Percentiles rank a stretch among this genome's conserved stretches.
These are phyloP conservation scores for Phytopythium aichiense DNA, from an alignment of 352 stramenopile species.

Conservation along the genomic window DNA sequence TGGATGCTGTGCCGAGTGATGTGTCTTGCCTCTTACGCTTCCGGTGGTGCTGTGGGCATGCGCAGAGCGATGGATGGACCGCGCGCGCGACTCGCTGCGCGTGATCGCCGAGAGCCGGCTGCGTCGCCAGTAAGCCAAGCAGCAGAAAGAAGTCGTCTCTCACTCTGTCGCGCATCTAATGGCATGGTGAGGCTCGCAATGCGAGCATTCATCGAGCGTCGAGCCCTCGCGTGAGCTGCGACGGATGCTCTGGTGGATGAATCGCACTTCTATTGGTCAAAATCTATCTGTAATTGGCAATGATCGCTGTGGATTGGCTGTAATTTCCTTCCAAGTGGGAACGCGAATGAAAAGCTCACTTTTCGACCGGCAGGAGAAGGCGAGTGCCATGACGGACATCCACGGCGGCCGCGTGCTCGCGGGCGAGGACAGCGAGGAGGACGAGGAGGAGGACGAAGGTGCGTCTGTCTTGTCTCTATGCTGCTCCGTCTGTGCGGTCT, in stretches of 20 bases:
- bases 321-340: slow-evolving; percentile 4
- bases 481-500: neutral
- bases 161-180: slow-evolving; percentile 4
- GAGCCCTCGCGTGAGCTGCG: too few species aligned
- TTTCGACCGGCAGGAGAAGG: neutral
- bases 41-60: slow-evolving; percentile 1
- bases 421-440: slow-evolving; percentile 78
- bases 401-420: slow-evolving; percentile 62
- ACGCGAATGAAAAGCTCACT: neutral
- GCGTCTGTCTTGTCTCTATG: slow-evolving; percentile 7
- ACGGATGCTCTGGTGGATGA: too few species aligned
- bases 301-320: slow-evolving; percentile 12
- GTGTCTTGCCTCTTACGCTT: neutral
- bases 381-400: slow-evolving; percentile 43
- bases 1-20: too few species aligned
- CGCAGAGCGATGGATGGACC: slow-evolving; percentile 77
- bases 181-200: too few species aligned
- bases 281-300: neutral
- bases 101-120: slow-evolving; percentile 81
- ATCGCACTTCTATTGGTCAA: neutral
- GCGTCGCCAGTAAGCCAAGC: slow-evolving; percentile 26
- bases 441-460: slow-evolving; percentile 61
- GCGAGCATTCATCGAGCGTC: too few species aligned
- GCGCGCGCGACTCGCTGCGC: slow-evolving; percentile 71
- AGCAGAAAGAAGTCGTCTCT: neutral